phyloP scores from a whole-genome alignment of 208 protist genomes.

The Phytomonas francai region DNA sequence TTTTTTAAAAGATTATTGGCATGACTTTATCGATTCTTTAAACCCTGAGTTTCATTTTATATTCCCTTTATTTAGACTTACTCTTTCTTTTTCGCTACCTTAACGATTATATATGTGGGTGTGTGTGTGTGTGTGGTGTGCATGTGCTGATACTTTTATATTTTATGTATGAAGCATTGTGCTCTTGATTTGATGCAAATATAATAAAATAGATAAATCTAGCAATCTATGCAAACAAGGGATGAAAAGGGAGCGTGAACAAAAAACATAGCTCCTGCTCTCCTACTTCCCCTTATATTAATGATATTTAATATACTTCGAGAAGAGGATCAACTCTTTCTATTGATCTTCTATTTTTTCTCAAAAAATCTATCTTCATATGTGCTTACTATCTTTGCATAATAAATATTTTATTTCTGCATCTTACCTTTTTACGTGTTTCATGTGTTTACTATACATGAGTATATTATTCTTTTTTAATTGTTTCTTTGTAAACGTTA shows the following conservation, averaged over 20 bases:
- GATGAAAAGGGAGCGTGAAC: neutral
- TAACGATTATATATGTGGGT: slow-evolving; percentile 1
- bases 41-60: slow-evolving; percentile 4
- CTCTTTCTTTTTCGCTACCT: neutral
- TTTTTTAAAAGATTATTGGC: neutral
- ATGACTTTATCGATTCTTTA: slow-evolving; percentile 8
- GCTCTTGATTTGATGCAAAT: slow-evolving; percentile 4
- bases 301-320: neutral
- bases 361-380: neutral
- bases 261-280: neutral
- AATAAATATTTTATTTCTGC: neutral
- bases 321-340: neutral
- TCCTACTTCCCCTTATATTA: slow-evolving; percentile 1
- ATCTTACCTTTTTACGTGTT: neutral
- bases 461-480: neutral
- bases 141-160: neutral
- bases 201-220: neutral
- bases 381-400: neutral
- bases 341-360: neutral
- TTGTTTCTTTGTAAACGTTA: neutral
- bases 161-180: slow-evolving; percentile 6
- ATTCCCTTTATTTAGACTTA: slow-evolving; percentile 8
- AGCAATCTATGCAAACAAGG: neutral
- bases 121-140: slow-evolving; percentile 7
- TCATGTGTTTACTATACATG: slow-evolving; percentile 1